Evolutionary conservation across 139 green algal genomes (phyloP).

Genomic region (Chlorella sp.): DNA sequence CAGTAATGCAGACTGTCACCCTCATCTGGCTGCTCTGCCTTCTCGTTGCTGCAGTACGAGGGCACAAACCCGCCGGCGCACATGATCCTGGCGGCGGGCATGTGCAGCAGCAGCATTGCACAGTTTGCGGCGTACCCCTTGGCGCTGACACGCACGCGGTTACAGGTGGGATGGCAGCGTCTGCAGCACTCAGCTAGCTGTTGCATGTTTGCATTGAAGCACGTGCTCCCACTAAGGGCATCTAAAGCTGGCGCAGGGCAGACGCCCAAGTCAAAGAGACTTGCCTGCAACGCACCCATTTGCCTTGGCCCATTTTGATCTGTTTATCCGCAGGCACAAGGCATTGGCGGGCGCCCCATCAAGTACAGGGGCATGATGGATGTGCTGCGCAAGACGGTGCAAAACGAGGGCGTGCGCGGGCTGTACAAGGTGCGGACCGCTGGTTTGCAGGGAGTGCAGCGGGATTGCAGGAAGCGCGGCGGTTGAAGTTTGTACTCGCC

Average conservation of each 20-base stretch:
- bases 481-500: no score
- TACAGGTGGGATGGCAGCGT: conserved; percentile 61
- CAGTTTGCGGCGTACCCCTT: conserved; percentile 90
- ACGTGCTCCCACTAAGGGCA: no score
- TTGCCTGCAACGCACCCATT: no score
- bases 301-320: no score
- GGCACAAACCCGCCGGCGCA: conserved; percentile 65
- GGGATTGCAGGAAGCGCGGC: no score
- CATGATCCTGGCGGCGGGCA: conserved; percentile 84
- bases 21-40: no score
- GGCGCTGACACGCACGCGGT: conserved; percentile 83
- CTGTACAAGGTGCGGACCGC: conserved; percentile 74
- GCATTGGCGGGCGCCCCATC: conserved; percentile 56
- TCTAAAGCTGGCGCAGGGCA: no score
- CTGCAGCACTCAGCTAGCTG: no score
- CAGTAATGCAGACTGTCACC: no score
- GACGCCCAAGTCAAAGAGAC: no score
- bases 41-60: conserved; percentile 58
- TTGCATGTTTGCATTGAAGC: no score
- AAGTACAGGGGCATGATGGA: conserved; percentile 89
- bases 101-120: conserved; percentile 82
- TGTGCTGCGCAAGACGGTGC: conserved; percentile 75
- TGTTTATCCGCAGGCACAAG: conserved; percentile 49
- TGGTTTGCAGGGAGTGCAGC: no score
- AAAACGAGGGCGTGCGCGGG: conserved; percentile 76